Base-by-base conservation (phyloP, 768 basidiomycete genomes). In the Gloeopeniophorella convolvens region DNA sequence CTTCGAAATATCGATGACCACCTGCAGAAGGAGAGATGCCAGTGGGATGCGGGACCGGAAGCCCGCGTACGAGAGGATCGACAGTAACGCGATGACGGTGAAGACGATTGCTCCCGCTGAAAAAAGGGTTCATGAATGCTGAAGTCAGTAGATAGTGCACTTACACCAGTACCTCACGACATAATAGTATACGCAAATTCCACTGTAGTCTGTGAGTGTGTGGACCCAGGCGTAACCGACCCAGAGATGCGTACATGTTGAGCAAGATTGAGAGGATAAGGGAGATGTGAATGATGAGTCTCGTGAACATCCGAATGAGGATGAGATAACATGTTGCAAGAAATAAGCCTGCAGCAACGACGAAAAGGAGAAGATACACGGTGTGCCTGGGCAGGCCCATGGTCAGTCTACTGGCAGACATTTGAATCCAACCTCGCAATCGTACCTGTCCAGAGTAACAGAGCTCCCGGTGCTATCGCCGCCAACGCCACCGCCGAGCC, bases 101-200 rank as follows among this genome's bases (percentile, higher is more conserved):
- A 89, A 89, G 51, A 91, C 82, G 59, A 91, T 85, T 2, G 89
- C 89, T 8, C 84, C 88, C 41, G 85, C 84, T 86, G 61, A 55
- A 37, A 35, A 27, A 52, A 34, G 3, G 15, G 33, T 13, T 2
- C 26, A 6, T 15, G 42, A 24, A 31, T 34, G 39, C 16, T 20
- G 30, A 40, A 21, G 16, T 13, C 1, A 16, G 5, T 34, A 35
- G 11, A 41, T 15, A 27, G 15, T 16, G 15, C 31, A 68, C 80
- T 45, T 58, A 85, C 82, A 84, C 58, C 78, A 85, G 59, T 83
- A 85, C 60, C 72, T 75, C 10, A 76, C 80, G 50, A 82, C 75
- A 78, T 81, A 88, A 62, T 84, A 83, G 67, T 88, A 91, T 46
- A 80, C 68, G 59, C 81, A 84, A 23, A 88, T 79, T 26, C 76